These are phyloP conservation scores for Kwoniella dejecticola DNA, from an alignment of 768 basidiomycete genomes.

Conservation along the genomic window DNA sequence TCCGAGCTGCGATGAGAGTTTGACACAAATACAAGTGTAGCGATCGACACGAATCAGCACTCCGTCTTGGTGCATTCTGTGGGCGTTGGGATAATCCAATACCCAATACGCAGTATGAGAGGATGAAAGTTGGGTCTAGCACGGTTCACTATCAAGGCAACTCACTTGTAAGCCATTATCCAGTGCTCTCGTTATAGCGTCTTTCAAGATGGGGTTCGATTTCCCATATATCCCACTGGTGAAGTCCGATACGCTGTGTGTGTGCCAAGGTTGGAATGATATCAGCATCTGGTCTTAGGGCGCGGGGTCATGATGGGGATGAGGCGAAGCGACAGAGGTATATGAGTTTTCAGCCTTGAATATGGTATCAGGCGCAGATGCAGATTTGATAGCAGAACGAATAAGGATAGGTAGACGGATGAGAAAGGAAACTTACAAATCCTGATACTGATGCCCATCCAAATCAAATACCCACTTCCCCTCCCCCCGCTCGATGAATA, in stretches of 20 bases:
- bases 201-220: slow-evolving; percentile 20
- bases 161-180: slow-evolving; percentile 31
- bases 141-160: not conserved
- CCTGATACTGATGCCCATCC: slow-evolving; percentile 29
- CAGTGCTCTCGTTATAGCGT: slow-evolving; percentile 23
- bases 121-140: too few relatives aligned
- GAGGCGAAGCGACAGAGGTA: too few relatives aligned
- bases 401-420: too few relatives aligned
- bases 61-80: not conserved
- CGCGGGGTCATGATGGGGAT: too few relatives aligned
- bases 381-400: too few relatives aligned
- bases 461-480: slow-evolving; percentile 21
- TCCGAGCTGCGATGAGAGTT: slow-evolving; percentile 22
- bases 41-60: too few relatives aligned
- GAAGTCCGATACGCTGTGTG: slow-evolving; percentile 22
- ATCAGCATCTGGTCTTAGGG: too few relatives aligned
- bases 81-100: not conserved
- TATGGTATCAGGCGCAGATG: too few relatives aligned
- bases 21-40: too few relatives aligned
- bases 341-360: too few relatives aligned
- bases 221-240: slow-evolving; percentile 33
- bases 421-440: slow-evolving; percentile 34
- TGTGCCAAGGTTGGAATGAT: too few relatives aligned
- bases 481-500: slow-evolving; percentile 22
- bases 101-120: too few relatives aligned